A percentile compares a stretch with the other conserved stretches of the same genome.
These are phyloP conservation scores for Diaporthe humulicola DNA, from an alignment of 2,329 filamentous ascomycete genomes.

Conservation along the genomic window DNA sequence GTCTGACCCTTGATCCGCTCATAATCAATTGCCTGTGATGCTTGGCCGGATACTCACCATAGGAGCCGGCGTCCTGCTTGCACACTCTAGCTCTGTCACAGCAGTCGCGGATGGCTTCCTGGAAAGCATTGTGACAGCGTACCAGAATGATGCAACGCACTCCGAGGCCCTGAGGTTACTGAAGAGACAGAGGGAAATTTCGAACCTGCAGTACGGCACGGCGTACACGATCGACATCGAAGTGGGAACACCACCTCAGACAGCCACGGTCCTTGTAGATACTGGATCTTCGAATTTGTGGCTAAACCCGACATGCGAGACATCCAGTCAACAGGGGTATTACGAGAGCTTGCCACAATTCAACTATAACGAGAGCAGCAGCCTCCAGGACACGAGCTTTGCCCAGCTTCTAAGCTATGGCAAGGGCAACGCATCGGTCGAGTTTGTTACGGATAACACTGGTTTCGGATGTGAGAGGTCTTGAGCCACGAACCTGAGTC, in stretches of 20 bases:
- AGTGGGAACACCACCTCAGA: constrained; percentile 63
- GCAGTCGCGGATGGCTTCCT: not conserved
- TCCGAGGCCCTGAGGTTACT: not conserved
- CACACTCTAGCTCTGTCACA: not conserved
- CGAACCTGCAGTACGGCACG: constrained; percentile 20
- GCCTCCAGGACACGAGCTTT: constrained; percentile 53
- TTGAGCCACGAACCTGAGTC: not conserved
- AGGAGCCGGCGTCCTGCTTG: not conserved
- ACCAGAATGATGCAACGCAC: not conserved
- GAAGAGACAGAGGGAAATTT: not conserved
- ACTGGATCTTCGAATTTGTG: constrained; percentile 68
- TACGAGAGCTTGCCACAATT: constrained; percentile 60
- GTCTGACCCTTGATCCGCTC: not conserved
- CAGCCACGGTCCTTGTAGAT: constrained; percentile 62
- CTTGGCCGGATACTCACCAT: not conserved
- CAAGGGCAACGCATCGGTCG: constrained; percentile 54
- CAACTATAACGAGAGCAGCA: constrained; percentile 55
- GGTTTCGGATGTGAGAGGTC: constrained; percentile 57
- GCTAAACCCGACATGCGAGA: constrained; percentile 64
- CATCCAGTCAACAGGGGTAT: constrained; percentile 49
- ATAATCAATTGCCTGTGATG: not conserved
- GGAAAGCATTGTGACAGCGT: not conserved
- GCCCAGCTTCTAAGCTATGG: constrained; percentile 54
- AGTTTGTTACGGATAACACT: constrained; percentile 61
- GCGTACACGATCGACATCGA: constrained; percentile 49